Evolutionary conservation across 495 filamentous ascomycete genomes (phyloP), one percentile per base, ranked within the genome.

Genomic region (Hypomontagnella submonticulosa): DNA sequence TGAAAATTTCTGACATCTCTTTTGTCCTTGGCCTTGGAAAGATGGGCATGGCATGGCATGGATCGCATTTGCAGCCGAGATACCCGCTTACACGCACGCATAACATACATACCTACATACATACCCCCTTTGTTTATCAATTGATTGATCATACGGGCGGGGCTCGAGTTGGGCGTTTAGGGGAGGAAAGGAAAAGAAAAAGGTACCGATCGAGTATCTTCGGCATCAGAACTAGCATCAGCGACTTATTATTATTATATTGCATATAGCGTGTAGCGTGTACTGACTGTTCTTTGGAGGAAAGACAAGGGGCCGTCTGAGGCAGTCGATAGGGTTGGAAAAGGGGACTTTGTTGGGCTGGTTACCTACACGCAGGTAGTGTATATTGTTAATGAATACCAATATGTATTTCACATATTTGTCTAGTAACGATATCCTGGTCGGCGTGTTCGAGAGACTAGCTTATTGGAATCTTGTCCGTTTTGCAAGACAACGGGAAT

Each of bases 301-400:
- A 27, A 42, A 27, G 23, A 27, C 2, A 27, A 27, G 23, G 23
- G 23, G 6, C 23, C 23, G 23, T 27, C 23, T 27, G 23, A 27
- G 23, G 23, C 23, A 6, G 23, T 27, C 23, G 23, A 6, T 27
- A 27, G 23, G 23, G 23, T 27, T 27, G 23, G 23, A 27, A 27
- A 3, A 3, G 23, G 23, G 37, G 51, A 32, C 16, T 8, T 18
- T 12, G 52, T 56, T 33, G 51, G 41, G 23, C 23, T 27, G 23
- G 23, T 6, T 27, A 27, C 10, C 15, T 38, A n/a, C n/a, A n/a
- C n/a, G n/a, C n/a, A 40, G 54, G 32, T 58, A 58, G 55, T 63
- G 60, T 63, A 57, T 63, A 63, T 63, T 63, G 60, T 57, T 63
- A 63, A 63, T 63, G 60, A 49, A 23, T 49, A 57, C 36, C 27